Base-by-base conservation (phyloP, 768 basidiomycete genomes). In the Daedaleopsis nitida region DNA sequence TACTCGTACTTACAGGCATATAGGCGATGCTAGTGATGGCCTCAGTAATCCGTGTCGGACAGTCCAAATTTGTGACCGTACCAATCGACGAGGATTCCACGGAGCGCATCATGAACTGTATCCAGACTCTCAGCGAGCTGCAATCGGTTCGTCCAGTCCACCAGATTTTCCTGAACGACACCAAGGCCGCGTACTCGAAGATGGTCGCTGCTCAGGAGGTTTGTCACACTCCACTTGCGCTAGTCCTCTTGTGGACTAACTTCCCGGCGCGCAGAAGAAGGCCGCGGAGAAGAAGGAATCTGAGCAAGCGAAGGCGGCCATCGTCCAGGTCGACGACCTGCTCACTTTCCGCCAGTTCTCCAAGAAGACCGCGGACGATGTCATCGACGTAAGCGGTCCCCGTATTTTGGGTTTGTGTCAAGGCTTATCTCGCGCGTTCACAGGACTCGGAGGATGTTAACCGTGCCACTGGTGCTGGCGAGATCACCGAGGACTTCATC, bases 41-140 rank as follows among this genome's bases (percentile, higher is more conserved):
- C 1, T 97, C 95, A 10, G 82, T 95, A 72, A 92, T 98, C 71
- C 94, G 97, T 51, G 93, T 98, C 57, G 97, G 97, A 39, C 96
- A 98, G 76, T 96, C 94, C 56, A 96, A 96, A 72, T 96, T 96
- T 66, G 91, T 90, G 47, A 86, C 92, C 0, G 89, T 88, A 1
- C 91, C 92, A n/a, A 99, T 99, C 65, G 97, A 99, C 77, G 97
- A 99, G 73, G 97, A 99, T 73, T 96, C 94, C 6, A 90, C 86
- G 66, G 97, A 99, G 75, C 88, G 97, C 24, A 94, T 99, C 75
- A 85, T 97, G 82, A 92, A 90, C 74, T 99, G 97, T 76, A 90
- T 99, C 55, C 91, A 94, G 71, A 94, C 95, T 1, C 79, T 99
- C 68, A 93, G 94, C 66, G 88, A 94, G 64, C 77, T 96, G 37